These are phyloP conservation scores for Cantharellus anzutake DNA, from an alignment of 768 basidiomycete species.

Conservation along the genomic window DNA sequence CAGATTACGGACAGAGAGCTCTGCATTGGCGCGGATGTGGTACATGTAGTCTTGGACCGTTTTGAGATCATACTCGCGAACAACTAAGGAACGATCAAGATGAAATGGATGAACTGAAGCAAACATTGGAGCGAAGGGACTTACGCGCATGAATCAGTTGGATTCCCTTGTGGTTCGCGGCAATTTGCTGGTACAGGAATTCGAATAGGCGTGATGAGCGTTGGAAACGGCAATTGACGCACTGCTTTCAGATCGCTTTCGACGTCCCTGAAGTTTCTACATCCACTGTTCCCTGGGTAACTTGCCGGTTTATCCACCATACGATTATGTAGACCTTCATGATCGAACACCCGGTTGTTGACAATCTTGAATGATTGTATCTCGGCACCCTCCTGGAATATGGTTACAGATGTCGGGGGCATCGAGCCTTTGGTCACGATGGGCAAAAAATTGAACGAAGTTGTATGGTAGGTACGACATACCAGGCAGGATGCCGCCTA, in stretches of 20 bases:
- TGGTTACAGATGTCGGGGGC: conserved; percentile 81
- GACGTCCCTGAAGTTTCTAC: conserved; percentile 71
- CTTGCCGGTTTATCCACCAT: conserved; percentile 67
- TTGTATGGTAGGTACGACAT: background rate
- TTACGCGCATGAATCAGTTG: conserved; percentile 64
- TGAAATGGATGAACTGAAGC: background rate
- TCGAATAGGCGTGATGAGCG: background rate
- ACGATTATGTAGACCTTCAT: conserved; percentile 49
- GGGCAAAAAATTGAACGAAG: background rate
- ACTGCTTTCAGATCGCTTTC: conserved; percentile 87
- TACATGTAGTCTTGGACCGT: conserved; percentile 91
- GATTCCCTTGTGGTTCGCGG: conserved; percentile 83
- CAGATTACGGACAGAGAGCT: conserved; percentile 66
- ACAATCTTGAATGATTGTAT: conserved; percentile 88
- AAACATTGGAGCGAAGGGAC: conserved; percentile 11
- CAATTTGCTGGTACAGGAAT: conserved; percentile 48
- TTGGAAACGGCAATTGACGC: conserved; percentile 13
- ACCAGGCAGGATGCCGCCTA: conserved; percentile 68
- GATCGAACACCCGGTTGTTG: conserved; percentile 59
- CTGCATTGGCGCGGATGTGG: conserved; percentile 78
- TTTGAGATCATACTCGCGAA: conserved; percentile 66
- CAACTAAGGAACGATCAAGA: conserved; percentile 27
- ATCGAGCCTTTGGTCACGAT: conserved; percentile 35
- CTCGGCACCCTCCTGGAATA: conserved; percentile 89
- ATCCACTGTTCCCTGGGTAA: conserved; percentile 76